phyloP scores from a whole-genome alignment of 257 asterid genomes.

The Petrea volubilis region DNA sequence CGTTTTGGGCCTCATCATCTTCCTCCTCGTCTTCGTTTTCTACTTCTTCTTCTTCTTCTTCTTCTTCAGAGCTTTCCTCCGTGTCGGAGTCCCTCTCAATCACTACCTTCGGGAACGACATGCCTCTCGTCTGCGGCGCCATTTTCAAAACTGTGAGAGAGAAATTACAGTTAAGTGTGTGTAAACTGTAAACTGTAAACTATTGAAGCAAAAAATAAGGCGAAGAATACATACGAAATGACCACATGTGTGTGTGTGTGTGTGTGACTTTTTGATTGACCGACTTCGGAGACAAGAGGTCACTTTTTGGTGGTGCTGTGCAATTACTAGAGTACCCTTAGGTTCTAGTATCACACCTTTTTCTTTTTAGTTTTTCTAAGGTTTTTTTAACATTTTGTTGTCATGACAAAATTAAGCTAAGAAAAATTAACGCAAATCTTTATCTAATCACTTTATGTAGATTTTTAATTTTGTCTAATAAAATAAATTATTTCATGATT shows the following conservation, averaged over 20 bases:
- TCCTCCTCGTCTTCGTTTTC: conserved; percentile 37
- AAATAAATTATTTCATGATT: too few relatives aligned
- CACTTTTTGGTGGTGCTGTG: neutral
- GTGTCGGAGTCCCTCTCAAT: conserved; percentile 76
- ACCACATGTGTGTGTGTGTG: neutral
- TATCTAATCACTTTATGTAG: too few relatives aligned
- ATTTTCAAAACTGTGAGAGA: conserved; percentile 31
- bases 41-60: conserved; percentile 25
- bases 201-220: too few relatives aligned
- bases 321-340: conserved; percentile 24
- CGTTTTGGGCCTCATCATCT: conserved; percentile 23
- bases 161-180: neutral
- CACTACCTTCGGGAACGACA: conserved; percentile 65
- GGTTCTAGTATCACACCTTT: too few relatives aligned
- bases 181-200: neutral
- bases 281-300: conserved; percentile 24
- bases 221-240: too few relatives aligned
- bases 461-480: too few relatives aligned
- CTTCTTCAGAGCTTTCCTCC: conserved; percentile 65
- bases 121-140: conserved; percentile 69
- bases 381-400: neutral
- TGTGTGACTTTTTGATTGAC: conserved; percentile 7
- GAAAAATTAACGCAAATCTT: too few relatives aligned
- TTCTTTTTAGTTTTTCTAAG: too few relatives aligned
- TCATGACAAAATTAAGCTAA: neutral